phyloP scores from a whole-genome alignment of 306 rosid genomes.

The Dalbergia cochinchinensis region DNA sequence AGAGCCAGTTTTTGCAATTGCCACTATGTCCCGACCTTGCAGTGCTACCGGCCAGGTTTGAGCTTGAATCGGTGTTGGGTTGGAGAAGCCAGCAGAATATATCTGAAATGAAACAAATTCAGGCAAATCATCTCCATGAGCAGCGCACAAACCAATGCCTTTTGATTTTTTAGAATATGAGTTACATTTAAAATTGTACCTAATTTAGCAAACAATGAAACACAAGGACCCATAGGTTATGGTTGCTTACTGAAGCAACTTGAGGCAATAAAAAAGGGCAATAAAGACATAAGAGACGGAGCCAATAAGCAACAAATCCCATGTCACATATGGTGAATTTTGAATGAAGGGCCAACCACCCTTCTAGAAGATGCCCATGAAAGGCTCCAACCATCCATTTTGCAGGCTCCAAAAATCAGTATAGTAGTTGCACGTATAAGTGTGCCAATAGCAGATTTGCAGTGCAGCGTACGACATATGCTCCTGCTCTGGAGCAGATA shows the following conservation, averaged over 20 bases:
- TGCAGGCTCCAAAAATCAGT: slow-evolving; percentile 99
- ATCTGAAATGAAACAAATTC: slow-evolving; percentile 68
- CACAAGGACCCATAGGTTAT: slow-evolving; percentile 76
- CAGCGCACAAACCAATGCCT: slow-evolving; percentile 37
- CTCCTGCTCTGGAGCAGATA: slow-evolving; percentile 99
- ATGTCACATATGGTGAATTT: slow-evolving; percentile 93
- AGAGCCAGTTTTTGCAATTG: slow-evolving; percentile 98
- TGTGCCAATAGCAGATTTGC: slow-evolving; percentile 97
- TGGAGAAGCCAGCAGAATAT: slow-evolving; percentile 88
- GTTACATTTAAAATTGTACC: slow-evolving; percentile 42
- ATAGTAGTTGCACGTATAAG: slow-evolving; percentile 91
- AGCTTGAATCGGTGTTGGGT: slow-evolving; percentile 98
- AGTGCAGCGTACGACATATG: slow-evolving; percentile 99
- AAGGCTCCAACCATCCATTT: slow-evolving; percentile 98
- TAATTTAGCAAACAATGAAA: slow-evolving; percentile 51
- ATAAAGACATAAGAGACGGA: slow-evolving; percentile 86
- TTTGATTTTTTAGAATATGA: slow-evolving; percentile 33
- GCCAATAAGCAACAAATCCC: slow-evolving; percentile 97
- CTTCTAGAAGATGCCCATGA: slow-evolving; percentile 95
- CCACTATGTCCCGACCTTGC: slow-evolving; percentile 96
- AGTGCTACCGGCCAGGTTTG: slow-evolving; percentile 99
- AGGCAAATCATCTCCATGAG: slow-evolving; percentile 52
- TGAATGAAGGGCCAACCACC: slow-evolving; percentile 93
- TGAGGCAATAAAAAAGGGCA: slow-evolving; percentile 94
- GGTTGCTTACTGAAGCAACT: slow-evolving; percentile 99